Percentiles rank a stretch among this genome's conserved stretches.
Conservation (phyloP, 192 early-diverging fungal species). For the Allomyces macrogynus region DNA sequence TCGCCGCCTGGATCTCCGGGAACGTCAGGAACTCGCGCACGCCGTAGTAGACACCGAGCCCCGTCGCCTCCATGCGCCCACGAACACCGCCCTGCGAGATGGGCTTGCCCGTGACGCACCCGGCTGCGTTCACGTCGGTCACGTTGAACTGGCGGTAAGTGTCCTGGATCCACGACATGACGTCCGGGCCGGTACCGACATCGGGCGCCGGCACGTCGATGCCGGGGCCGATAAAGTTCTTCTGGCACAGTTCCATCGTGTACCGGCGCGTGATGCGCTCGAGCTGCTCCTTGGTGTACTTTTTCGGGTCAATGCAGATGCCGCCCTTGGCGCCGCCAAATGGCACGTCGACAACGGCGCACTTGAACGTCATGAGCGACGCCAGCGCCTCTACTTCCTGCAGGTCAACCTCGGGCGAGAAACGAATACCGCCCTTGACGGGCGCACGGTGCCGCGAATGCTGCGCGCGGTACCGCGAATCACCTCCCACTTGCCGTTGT, state of each 20-base stretch:
- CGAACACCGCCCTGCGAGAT: constrained; percentile 58
- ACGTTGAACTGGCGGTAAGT: constrained; percentile 68
- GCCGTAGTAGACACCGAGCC: constrained; percentile 62
- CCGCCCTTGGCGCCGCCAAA: constrained; percentile 70
- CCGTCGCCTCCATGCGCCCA: constrained; percentile 63
- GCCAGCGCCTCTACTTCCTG: constrained; percentile 71
- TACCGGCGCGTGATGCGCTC: constrained; percentile 66
- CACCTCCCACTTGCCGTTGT: constrained; percentile 39
- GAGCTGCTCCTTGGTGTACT: constrained; percentile 47
- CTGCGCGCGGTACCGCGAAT: constrained; percentile 59
- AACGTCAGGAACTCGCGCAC: constrained; percentile 56
- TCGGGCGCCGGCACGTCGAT: constrained; percentile 69
- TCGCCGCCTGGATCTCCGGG: constrained; percentile 55
- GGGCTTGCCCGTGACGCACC: constrained; percentile 66
- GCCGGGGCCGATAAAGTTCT: constrained; percentile 67
- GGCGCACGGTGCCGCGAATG: constrained; percentile 64
- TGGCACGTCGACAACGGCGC: constrained; percentile 67
- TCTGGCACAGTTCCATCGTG: constrained; percentile 64
- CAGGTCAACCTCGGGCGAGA: constrained; percentile 51
- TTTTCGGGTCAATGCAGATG: constrained; percentile 57
- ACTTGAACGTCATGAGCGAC: constrained; percentile 69
- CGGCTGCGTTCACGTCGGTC: constrained; percentile 54
- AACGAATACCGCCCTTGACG: constrained; percentile 67
- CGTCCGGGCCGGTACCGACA: constrained; percentile 54
- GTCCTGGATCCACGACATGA: constrained; percentile 76